Evolutionary conservation across 805 yeast genomes (phyloP).

Genomic region (Lachancea fermentati): DNA sequence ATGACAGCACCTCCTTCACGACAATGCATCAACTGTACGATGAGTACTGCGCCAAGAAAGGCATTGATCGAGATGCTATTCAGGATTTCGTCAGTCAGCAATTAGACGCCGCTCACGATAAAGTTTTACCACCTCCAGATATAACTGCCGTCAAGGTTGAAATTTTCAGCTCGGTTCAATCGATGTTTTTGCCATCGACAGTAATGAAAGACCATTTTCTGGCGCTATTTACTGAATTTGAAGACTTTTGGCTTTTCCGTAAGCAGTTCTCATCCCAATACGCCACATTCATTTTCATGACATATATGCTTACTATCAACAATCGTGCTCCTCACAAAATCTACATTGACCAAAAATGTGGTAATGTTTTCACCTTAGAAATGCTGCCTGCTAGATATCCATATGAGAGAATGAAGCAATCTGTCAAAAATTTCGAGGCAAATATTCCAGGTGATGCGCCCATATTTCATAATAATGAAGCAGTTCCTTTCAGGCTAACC

Average conservation of each 20-base stretch:
- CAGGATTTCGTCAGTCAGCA: slow-evolving; percentile 80
- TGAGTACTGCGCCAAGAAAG: slow-evolving; percentile 67
- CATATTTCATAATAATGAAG: slow-evolving; percentile 81
- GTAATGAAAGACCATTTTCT: slow-evolving; percentile 76
- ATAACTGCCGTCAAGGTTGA: slow-evolving; percentile 83
- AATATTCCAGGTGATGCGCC: slow-evolving; percentile 51
- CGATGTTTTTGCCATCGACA: slow-evolving; percentile 77
- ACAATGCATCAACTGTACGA: slow-evolving; percentile 82
- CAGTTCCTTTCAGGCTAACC: slow-evolving; percentile 93
- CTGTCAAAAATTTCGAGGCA: slow-evolving; percentile 33
- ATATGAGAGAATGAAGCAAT: slow-evolving; percentile 36
- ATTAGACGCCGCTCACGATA: slow-evolving; percentile 88
- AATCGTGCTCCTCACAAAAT: slow-evolving; percentile 92
- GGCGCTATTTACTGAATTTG: slow-evolving; percentile 65
- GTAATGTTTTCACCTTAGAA: slow-evolving; percentile 89
- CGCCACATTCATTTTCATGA: slow-evolving; percentile 86
- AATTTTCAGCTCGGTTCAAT: slow-evolving; percentile 83
- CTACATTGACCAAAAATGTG: slow-evolving; percentile 72
- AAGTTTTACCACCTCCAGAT: slow-evolving; percentile 90
- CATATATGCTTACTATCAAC: slow-evolving; percentile 91
- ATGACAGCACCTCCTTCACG: slow-evolving; percentile 68
- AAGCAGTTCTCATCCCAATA: slow-evolving; percentile 93
- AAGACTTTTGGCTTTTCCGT: slow-evolving; percentile 95
- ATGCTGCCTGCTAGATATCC: slow-evolving; percentile 88
- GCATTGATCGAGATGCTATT: slow-evolving; percentile 82